phyloP scores from a whole-genome alignment of 441 rosid species.

The Macaranga tanarius region DNA sequence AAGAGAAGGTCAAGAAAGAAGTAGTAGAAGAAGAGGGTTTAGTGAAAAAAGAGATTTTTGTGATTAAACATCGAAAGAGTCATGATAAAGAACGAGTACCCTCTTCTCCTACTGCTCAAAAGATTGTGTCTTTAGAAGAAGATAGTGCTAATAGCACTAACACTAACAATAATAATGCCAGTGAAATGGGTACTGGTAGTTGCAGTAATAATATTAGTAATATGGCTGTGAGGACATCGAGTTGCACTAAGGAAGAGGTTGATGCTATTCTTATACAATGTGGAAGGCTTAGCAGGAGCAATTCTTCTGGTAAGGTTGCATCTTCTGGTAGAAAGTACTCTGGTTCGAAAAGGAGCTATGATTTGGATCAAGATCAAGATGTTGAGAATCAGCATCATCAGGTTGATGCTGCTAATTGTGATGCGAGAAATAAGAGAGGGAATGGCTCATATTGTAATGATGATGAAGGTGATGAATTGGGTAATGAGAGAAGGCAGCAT shows the following conservation, averaged over 20 bases:
- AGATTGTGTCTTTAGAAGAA: neutral
- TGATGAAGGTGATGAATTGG: conserved; percentile 41
- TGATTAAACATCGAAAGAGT: conserved; percentile 57
- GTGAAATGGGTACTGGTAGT: conserved; percentile 28
- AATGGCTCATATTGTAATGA: conserved; percentile 19
- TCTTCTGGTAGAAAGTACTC: conserved; percentile 55
- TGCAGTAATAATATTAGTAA: conserved; percentile 9
- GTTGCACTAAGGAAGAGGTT: conserved; percentile 72
- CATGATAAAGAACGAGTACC: conserved; percentile 44
- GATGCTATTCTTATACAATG: conserved; percentile 92
- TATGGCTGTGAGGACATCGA: conserved; percentile 43
- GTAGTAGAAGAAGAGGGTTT: conserved; percentile 25
- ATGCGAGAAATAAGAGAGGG: conserved; percentile 26
- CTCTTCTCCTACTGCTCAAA: conserved; percentile 31
- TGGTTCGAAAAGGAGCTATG: conserved; percentile 83
- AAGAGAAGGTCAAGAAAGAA: conserved; percentile 23
- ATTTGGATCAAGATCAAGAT: conserved; percentile 48
- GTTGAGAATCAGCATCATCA: conserved; percentile 24
- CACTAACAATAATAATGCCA: conserved; percentile 6
- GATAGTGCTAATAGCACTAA: neutral
- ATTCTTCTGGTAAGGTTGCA: conserved; percentile 45
- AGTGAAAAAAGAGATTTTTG: conserved; percentile 50
- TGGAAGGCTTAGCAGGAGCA: conserved; percentile 75
- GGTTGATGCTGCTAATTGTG: conserved; percentile 24
- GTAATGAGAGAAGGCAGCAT: conserved; percentile 39